Percentiles rank a stretch among this genome's conserved stretches.
Conservation (phyloP, 306 rosid genomes). For the Cucurbita argyrosperma region DNA sequence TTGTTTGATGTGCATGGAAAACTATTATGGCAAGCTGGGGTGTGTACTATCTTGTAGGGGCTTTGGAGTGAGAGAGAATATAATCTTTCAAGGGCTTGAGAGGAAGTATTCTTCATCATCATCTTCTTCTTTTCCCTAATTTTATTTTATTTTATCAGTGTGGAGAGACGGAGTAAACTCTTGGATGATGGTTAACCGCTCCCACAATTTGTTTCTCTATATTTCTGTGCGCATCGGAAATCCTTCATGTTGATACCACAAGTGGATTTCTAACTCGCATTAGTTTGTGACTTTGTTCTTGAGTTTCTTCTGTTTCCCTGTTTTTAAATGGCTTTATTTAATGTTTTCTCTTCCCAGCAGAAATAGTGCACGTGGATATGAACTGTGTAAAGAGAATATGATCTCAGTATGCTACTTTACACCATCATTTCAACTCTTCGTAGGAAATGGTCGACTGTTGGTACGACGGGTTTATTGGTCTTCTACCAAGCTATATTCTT, state of each 20-base stretch:
- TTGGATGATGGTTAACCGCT: not conserved
- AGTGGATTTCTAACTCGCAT: not conserved
- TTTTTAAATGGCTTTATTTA: not conserved
- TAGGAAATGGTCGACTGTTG: not conserved
- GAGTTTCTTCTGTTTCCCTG: not conserved
- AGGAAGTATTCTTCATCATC: too few relatives aligned
- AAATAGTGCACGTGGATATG: not conserved
- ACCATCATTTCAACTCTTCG: not conserved
- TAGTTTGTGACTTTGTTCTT: not conserved
- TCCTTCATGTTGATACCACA: not conserved
- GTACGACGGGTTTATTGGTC: not conserved
- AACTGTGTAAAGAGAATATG: not conserved
- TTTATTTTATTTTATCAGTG: not conserved
- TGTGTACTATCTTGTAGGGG: too few relatives aligned
- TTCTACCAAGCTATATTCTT: not conserved
- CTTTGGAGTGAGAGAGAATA: not conserved
- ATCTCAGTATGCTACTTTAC: not conserved
- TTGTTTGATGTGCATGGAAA: not conserved
- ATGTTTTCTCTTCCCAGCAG: not conserved
- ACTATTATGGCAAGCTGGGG: too few relatives aligned
- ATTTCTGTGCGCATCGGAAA: not conserved
- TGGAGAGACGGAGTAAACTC: not conserved
- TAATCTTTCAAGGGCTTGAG: too few relatives aligned
- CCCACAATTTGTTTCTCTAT: not conserved
- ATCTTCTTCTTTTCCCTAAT: not conserved